phyloP scores from a whole-genome alignment of 148 eudicot genomes.

The Salicornia ramosissima region DNA sequence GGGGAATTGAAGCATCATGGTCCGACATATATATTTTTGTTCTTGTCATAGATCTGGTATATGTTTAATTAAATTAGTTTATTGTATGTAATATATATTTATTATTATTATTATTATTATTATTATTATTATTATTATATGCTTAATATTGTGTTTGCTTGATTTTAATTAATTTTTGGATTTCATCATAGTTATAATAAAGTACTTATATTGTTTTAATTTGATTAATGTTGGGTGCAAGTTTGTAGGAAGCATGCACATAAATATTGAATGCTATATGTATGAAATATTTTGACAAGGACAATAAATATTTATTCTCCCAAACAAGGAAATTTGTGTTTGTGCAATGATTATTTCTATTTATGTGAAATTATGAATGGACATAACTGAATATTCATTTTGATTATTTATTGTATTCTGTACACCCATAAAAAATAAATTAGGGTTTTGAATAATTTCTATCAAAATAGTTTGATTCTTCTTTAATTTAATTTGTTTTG shows the following conservation, averaged over 20 bases:
- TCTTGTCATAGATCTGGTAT: conserved; percentile 14
- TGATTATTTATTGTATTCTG: background rate
- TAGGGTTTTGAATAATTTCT: conserved; percentile 7
- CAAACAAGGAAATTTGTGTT: conserved; percentile 12
- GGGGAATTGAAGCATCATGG: conserved; percentile 28
- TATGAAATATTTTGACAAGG: conserved; percentile 13
- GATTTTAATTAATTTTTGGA: background rate
- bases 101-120: no score
- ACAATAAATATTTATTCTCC: conserved; percentile 17
- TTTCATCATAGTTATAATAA: background rate
- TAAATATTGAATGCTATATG: background rate
- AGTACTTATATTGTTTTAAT: background rate
- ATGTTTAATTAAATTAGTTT: background rate
- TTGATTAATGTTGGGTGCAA: background rate
- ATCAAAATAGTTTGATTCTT: background rate
- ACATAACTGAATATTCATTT: background rate
- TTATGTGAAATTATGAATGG: conserved; percentile 14
- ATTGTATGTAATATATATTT: conserved; percentile 4
- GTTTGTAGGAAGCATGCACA: conserved; percentile 14
- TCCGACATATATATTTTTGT: conserved; percentile 11
- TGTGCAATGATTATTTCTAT: conserved; percentile 6
- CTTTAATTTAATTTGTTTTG: conserved; percentile 3
- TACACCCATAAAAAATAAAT: background rate
- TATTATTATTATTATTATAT: no score
- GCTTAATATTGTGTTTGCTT: conserved; percentile 2